Evolutionary conservation across 768 basidiomycete genomes (phyloP), one percentile per base, ranked within the genome.

Genomic region (Flagelloscypha sp.): DNA sequence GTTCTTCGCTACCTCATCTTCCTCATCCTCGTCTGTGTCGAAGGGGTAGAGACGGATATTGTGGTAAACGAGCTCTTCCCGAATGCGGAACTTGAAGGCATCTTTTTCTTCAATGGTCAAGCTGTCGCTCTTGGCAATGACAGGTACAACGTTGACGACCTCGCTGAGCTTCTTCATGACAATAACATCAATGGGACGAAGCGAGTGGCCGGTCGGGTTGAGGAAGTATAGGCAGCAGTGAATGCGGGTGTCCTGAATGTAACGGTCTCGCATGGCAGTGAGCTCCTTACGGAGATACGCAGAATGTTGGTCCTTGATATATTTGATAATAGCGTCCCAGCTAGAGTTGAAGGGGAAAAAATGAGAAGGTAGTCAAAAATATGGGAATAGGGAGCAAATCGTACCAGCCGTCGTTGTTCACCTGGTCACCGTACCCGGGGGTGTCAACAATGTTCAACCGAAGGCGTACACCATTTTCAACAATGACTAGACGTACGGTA

Each of bases 81-180:
- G 84, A 54, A 99, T 95, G 88, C 92, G 45, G 51, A 76, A 67
- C 74, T 99, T 99, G 76, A 99, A 99, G 29, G 70, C 69, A 37
- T 83, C 84, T 48, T 90, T 69, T 70, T 99, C 94, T 45, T 95
- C 93, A 39, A 87, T 57, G 2, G 93, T 97, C 67, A 99, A 70
- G 44, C 79, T 83, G 61, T 99, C 94, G 20, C 86, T 74, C 73
- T 99, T 99, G 48, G 95, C 94, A 52, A 99, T 97, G 42, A 99
- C 86, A n/a, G 94, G 94, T 6, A 99, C 93, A 35, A 99, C 94
- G 49, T 99, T 99, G 59, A 97, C 95, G 27, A 98, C 94, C 57
- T 98, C 95, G 57, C 85, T 86, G 42, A 99, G 70, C 68, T 97
- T 97, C 72, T 97, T 95, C 82, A 99, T 90, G 46, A 99, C 95